phyloP scores from a whole-genome alignment of 108 stramenopile species.

The Parietichytrium sp. region DNA sequence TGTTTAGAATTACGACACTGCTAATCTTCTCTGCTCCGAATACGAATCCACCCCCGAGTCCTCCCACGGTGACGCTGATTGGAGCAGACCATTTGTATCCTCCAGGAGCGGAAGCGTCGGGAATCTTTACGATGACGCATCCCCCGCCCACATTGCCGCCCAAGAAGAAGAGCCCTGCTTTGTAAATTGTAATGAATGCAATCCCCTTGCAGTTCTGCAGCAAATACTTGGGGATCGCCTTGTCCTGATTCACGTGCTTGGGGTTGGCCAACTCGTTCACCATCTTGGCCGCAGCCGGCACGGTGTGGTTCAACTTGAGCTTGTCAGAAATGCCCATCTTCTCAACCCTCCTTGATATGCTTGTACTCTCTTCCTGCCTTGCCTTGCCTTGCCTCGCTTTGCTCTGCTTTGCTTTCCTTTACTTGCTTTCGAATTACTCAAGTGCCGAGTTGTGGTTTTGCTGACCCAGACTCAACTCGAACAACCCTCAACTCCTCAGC shows the following conservation, averaged over 20 bases:
- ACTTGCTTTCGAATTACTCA: too few relatives aligned
- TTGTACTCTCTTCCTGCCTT: too few relatives aligned
- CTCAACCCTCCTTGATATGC: too few relatives aligned
- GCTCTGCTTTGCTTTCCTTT: too few relatives aligned
- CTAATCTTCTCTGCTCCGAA: slow-evolving; percentile 33
- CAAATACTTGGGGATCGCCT: slow-evolving; percentile 2
- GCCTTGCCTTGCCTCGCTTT: too few relatives aligned
- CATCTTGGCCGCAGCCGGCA: slow-evolving; percentile 26
- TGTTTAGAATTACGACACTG: slow-evolving; percentile 28
- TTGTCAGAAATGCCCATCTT: slow-evolving; percentile 10
- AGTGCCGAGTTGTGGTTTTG: too few relatives aligned
- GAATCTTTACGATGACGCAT: slow-evolving; percentile 12
- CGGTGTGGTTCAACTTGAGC: neutral
- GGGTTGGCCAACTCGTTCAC: slow-evolving; percentile 38
- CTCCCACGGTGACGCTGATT: neutral
- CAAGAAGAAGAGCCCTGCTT: neutral
- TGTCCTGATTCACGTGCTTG: slow-evolving; percentile 3
- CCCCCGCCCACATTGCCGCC: slow-evolving; percentile 36
- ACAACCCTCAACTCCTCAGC: too few relatives aligned
- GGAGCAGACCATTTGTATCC: slow-evolving; percentile 26
- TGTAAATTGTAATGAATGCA: slow-evolving; percentile 20
- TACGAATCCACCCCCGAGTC: slow-evolving; percentile 35
- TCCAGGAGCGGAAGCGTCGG: neutral
- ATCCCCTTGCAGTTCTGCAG: slow-evolving; percentile 34
- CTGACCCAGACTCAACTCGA: too few relatives aligned